phyloP scores from a whole-genome alignment of 768 basidiomycete genomes.

The Xerocomus potaroensis region DNA sequence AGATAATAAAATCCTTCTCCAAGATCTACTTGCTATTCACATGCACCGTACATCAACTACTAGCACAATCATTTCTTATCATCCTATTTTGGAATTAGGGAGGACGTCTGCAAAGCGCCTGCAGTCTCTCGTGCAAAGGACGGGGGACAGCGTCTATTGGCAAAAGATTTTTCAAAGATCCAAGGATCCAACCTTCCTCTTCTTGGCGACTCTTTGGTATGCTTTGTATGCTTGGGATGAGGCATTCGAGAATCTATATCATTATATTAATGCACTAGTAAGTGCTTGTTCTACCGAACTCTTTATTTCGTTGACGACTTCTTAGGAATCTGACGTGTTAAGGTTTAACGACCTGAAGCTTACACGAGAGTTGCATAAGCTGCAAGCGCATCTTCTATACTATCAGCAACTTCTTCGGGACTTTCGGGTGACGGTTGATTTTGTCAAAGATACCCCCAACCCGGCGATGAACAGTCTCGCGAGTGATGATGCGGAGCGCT shows the following conservation, averaged over 20 bases:
- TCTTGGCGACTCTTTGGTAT: conserved; percentile 55
- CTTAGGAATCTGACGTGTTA: conserved; percentile 46
- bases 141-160: conserved; percentile 34
- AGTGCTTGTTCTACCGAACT: conserved; percentile 3
- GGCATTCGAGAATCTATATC: conserved; percentile 47
- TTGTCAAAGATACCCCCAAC: conserved; percentile 45
- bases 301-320: not conserved
- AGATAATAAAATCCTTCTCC: conserved; percentile 23
- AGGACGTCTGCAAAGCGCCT: conserved; percentile 29
- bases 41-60: conserved; percentile 37
- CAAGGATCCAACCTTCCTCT: conserved; percentile 52
- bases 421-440: conserved; percentile 46
- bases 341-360: conserved; percentile 37
- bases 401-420: conserved; percentile 52
- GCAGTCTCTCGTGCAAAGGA: conserved; percentile 26
- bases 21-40: conserved; percentile 53
- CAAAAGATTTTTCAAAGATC: conserved; percentile 23
- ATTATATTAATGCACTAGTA: conserved; percentile 48
- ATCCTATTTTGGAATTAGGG: conserved; percentile 22
- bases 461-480: conserved; percentile 39
- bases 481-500: conserved; percentile 2
- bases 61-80: conserved; percentile 29
- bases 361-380: conserved; percentile 52
- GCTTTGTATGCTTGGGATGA: conserved; percentile 62
- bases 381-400: conserved; percentile 57